Evolutionary conservation across 164 flowering plant species (phyloP).

Genomic region (Aristolochia contorta): DNA sequence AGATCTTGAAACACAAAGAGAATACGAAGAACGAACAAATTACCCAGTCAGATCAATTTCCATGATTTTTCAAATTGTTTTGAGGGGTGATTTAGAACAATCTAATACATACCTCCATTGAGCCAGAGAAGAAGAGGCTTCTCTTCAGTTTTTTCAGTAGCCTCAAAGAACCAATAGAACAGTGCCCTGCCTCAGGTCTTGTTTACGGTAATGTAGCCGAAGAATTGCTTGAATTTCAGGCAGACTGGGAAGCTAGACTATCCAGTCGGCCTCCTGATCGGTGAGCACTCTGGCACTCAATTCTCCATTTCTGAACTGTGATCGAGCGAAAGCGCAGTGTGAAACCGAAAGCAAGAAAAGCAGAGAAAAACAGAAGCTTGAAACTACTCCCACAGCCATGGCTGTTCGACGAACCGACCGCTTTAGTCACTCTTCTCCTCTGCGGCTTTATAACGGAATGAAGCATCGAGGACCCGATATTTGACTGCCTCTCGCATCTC

Average conservation of each 20-base stretch:
- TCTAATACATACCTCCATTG: background rate
- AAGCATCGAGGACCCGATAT: too few species aligned
- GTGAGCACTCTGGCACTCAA: background rate
- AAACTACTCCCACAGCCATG: too few species aligned
- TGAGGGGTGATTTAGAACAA: too few species aligned
- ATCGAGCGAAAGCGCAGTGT: too few species aligned
- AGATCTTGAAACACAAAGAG: slow-evolving; percentile 6
- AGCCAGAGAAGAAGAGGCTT: slow-evolving; percentile 60
- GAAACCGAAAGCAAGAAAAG: too few species aligned
- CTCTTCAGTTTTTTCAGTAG: slow-evolving; percentile 12
- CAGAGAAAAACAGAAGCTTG: too few species aligned
- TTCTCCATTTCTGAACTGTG: too few species aligned
- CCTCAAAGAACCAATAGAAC: slow-evolving; percentile 63
- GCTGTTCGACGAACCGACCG: too few species aligned
- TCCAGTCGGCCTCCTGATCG: slow-evolving; percentile 35
- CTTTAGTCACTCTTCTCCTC: too few species aligned
- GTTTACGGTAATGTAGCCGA: slow-evolving; percentile 50
- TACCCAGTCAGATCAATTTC: background rate
- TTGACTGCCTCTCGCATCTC: too few species aligned
- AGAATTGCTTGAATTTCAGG: slow-evolving; percentile 49
- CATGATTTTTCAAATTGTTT: too few species aligned
- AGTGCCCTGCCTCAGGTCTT: slow-evolving; percentile 44
- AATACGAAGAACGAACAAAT: background rate
- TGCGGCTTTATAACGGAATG: too few species aligned
- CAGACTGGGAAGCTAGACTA: slow-evolving; percentile 43